Base-by-base conservation (phyloP, 345 rosid species). In the Aquilaria yunnanensis region DNA sequence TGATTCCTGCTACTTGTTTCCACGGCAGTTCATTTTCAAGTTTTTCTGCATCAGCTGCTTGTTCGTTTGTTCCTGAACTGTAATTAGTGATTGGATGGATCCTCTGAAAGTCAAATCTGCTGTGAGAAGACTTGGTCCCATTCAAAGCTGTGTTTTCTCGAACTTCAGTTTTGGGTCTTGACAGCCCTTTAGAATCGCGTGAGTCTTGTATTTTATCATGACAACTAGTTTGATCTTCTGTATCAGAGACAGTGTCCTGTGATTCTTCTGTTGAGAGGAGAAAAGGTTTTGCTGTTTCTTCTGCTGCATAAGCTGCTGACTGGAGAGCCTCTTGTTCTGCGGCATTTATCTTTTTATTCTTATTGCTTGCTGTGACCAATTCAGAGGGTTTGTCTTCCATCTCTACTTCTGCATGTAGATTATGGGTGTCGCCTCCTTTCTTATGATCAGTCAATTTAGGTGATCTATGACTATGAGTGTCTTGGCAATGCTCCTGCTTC, bases 261-360 rank as follows among this genome's bases (percentile, higher is more conserved):
- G 74, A 68, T 57, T 68, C 67, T 3, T 66, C 34, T 66, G 67
- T 65, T 9, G 83, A 77, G 64, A 85, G 85, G 33, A 77, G 69
- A 10, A 72, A 55, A 12, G 84, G 82, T 5, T 82, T 82, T 64
- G 74, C 67, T 51, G 83, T 83, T 47, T 85, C 83, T n/a, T 43
- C 77, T 5, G 87, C 87, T 12, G 85, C 83, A 67, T 71, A 71
- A 60, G 70, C 75, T 30, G 80, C 85, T 14, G 85, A 65, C 68
- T 75, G 68, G 43, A 76, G 77, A 31, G 87, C 84, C 55, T 76
- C 82, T 45, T 53, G 71, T 32, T 80, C 83, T 45, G 85, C 84
- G 23, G 55, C 77, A 4, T 66, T 70, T 14, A 48, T 79, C 33
- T 80, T 75, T 49, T 57, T 64, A 55, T 78, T 75, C 34, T 69